Evolutionary conservation across 2,329 filamentous ascomycete species (phyloP), one percentile per base, ranked within the genome.

Genomic region (Ascosphaera acerosa): DNA sequence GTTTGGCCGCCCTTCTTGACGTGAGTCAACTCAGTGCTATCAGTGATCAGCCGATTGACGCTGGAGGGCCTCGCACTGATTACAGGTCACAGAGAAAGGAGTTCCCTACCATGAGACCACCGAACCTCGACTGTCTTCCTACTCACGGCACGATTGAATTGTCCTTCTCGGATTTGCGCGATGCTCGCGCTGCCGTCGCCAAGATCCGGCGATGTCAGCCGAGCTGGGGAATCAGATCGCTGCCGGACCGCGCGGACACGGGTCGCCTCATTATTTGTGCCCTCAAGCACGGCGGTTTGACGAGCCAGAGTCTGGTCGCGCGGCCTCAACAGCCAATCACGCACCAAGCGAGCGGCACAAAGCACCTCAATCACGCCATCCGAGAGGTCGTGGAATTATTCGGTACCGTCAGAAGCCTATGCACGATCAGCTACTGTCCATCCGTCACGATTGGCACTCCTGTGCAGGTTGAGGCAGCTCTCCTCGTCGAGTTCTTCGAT

Each of bases 81-180:
- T 16, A 16, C 32, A 19, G 34, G 32, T n/a, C 18, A 36, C 31
- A 47, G 46, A 47, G 48, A 16, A 45, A 41, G 30, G 45, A 48
- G 35, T 50, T 47, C 44, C 47, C 34, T 32, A 42, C 51, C n/a
- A 40, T 55, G 29, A 49, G 47, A 35, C 44, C 48, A 10, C 48
- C 54, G 33, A 44, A 52, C 29, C 42, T 53, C 22, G 44, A 42
- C 16, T 46, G 51, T 18, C 37, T 56, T 16, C 39, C 38, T 30
- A 41, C 44, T 29, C 42, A 42, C 28, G 54, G 57, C 3, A 57
- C 52, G 30, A 54, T 67, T 18, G 63, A 59, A 34, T 48, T 70
- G 15, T 59, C 58, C 3, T 70, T 74, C 40, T 50, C 57, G 4
- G 69, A 75, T 40, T 61, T 71, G 31, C 58, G 64, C 31, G 67